Evolutionary conservation across 768 basidiomycete species (phyloP).

Genomic region (Termitomyces sp.): DNA sequence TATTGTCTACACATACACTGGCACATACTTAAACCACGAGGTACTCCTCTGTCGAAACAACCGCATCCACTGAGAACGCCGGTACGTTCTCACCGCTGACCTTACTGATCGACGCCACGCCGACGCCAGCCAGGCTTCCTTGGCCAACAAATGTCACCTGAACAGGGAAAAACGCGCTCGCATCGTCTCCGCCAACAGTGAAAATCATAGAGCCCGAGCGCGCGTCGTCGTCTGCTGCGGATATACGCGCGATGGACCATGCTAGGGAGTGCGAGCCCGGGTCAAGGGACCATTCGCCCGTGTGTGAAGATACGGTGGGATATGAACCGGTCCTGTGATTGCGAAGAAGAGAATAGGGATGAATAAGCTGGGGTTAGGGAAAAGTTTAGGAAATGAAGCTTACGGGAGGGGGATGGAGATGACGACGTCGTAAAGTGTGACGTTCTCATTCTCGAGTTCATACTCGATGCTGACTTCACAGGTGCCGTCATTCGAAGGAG

Average conservation of each 20-base stretch:
- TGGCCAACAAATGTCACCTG: conserved; percentile 76
- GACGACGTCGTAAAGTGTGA: conserved; percentile 80
- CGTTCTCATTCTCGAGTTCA: conserved; percentile 83
- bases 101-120: conserved; percentile 57
- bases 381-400: conserved; percentile 28
- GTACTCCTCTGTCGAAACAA: conserved; percentile 57
- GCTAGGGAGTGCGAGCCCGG: conserved; percentile 76
- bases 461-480: conserved; percentile 97
- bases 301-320: conserved; percentile 76
- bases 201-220: conserved; percentile 90
- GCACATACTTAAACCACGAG: conserved; percentile 42
- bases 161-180: conserved; percentile 90
- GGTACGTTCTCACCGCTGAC: conserved; percentile 41
- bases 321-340: conserved; percentile 70
- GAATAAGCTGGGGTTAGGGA: not conserved
- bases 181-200: conserved; percentile 80
- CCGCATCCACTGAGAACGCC: conserved; percentile 52
- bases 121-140: conserved; percentile 79
- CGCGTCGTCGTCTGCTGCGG: conserved; percentile 52
- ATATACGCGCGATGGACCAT: conserved; percentile 78
- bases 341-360: not conserved
- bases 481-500: conserved; percentile 87
- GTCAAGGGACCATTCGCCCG: conserved; percentile 83
- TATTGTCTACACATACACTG: not conserved
- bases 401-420: conserved; percentile 95